Conservation (phyloP, 176 grass and related monocot species). For the Themeda triandra region DNA sequence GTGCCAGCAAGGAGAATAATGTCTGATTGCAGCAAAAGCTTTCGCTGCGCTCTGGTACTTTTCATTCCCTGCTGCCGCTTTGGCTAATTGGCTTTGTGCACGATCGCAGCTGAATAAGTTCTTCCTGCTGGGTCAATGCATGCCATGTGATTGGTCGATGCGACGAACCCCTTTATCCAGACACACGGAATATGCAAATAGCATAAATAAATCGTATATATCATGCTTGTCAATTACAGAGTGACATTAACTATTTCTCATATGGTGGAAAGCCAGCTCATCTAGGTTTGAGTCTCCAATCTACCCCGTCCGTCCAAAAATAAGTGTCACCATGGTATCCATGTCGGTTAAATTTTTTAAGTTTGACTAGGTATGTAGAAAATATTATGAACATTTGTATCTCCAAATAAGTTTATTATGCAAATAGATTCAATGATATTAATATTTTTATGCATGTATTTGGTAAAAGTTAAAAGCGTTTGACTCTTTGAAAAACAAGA, state of each 20-base stretch:
- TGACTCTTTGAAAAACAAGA: too few species aligned
- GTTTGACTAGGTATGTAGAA: too few species aligned
- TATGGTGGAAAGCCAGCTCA: too few species aligned
- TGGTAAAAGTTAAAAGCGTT: too few species aligned
- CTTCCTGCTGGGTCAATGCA: not conserved
- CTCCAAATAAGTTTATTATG: too few species aligned
- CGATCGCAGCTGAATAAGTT: conserved; percentile 16
- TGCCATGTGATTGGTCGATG: conserved; percentile 31
- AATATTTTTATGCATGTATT: too few species aligned
- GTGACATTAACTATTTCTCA: not conserved
- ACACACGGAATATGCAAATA: not conserved
- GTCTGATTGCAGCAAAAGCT: conserved; percentile 8
- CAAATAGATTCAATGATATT: too few species aligned
- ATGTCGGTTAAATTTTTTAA: too few species aligned
- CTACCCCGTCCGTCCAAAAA: too few species aligned
- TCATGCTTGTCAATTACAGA: not conserved
- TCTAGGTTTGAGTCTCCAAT: too few species aligned
- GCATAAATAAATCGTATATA: not conserved
- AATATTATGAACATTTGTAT: too few species aligned
- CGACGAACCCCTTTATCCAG: conserved; percentile 19
- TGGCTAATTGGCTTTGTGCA: not conserved
- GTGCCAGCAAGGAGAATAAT: conserved; percentile 24
- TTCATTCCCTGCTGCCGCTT: not conserved
- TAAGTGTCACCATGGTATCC: too few species aligned
- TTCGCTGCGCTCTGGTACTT: not conserved